Percentiles rank a stretch among this genome's conserved stretches.
Conservation (phyloP, 2,329 filamentous ascomycete species). For the Colletotrichum plurivorum region DNA sequence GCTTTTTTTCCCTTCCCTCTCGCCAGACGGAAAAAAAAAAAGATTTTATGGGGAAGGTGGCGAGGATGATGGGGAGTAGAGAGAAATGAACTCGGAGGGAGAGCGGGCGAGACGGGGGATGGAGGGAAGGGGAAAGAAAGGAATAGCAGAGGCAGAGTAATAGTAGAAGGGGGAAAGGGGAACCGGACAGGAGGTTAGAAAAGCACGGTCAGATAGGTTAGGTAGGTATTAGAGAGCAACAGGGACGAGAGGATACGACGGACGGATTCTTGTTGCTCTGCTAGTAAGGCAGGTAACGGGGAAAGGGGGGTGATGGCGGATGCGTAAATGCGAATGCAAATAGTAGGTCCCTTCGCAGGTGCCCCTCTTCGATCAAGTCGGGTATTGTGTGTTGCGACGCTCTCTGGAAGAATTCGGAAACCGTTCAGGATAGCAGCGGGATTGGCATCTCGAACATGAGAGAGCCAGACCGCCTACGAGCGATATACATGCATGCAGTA, state of each 20-base stretch:
- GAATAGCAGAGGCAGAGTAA: slow-evolving; percentile 1
- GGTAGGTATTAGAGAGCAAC: slow-evolving; percentile 8
- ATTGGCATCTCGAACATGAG: too few relatives aligned
- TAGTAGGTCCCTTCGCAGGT: slow-evolving; percentile 6
- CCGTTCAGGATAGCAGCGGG: too few relatives aligned
- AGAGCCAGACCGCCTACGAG: slow-evolving; percentile 18
- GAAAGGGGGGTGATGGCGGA: slow-evolving; percentile 2
- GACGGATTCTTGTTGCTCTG: not conserved
- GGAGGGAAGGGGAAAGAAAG: slow-evolving; percentile 17
- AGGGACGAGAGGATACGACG: slow-evolving; percentile 13
- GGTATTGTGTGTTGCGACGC: not conserved
- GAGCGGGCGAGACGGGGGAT: slow-evolving; percentile 18
- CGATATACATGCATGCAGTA: slow-evolving; percentile 14
- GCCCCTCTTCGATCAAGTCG: slow-evolving; percentile 19
- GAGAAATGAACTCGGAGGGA: slow-evolving; percentile 18
- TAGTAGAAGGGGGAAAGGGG: slow-evolving; percentile 1
- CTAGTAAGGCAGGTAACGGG: too few relatives aligned
- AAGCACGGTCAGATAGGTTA: not conserved
- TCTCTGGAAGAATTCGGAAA: too few relatives aligned
- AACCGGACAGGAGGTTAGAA: slow-evolving; percentile 24
- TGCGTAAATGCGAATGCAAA: slow-evolving; percentile 4
- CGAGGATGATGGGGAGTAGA: slow-evolving; percentile 29
- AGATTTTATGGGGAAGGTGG: slow-evolving; percentile 12
- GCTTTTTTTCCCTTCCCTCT: not conserved
- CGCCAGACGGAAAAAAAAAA: not conserved